Base-by-base conservation (phyloP, 495 filamentous ascomycete genomes). In the Penicillium soppii region DNA sequence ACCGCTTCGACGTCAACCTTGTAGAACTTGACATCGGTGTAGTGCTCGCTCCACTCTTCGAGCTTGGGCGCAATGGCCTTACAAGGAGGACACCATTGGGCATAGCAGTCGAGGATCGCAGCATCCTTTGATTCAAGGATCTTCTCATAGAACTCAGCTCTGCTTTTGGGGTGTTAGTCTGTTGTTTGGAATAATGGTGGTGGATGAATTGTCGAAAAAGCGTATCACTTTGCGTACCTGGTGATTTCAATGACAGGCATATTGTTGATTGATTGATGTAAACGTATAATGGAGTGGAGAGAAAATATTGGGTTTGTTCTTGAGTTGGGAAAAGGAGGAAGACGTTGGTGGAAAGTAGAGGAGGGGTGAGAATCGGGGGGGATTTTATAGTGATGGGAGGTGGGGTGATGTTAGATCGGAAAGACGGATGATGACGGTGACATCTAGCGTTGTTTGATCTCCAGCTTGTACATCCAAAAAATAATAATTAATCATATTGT, bases 21-120 rank as follows among this genome's bases (percentile, higher is more conserved):
- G 80, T 81, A 85, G 73, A 95, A 96, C 57, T 80, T 75, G 50
- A 81, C 80, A 21, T 73, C 62, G 38, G 76, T 23, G 65, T 75
- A 77, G 9, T 61, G 52, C 21, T 85, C 57, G 54, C 83, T 79
- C 69, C 63, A 86, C 77, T 81, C 73, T 33, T 82, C 79, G 39
- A 95, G 59, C 16, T 78, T 62, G 9, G 91, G 91, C 6, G 89
- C 82, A 59, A 96, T 90, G 45, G 79, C 73, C 71, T 89, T 94
- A 83, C 91, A 96, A 43, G 91, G 91, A 5, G 88, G 89, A 74
- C 92, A 96, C 92, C 92, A 96, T 29, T 74, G 82, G 9, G 92
- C 91, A 61, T 85, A 90, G 71, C 82, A 89, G 75, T 96, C 92
- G 62, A 96, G 62, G 56, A 95, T 72, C 52, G 90, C 78, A 44